Percentiles rank a stretch among this genome's conserved stretches.
Conservation (phyloP, 169 alveolate genomes). For the Eimeria tenella region DNA sequence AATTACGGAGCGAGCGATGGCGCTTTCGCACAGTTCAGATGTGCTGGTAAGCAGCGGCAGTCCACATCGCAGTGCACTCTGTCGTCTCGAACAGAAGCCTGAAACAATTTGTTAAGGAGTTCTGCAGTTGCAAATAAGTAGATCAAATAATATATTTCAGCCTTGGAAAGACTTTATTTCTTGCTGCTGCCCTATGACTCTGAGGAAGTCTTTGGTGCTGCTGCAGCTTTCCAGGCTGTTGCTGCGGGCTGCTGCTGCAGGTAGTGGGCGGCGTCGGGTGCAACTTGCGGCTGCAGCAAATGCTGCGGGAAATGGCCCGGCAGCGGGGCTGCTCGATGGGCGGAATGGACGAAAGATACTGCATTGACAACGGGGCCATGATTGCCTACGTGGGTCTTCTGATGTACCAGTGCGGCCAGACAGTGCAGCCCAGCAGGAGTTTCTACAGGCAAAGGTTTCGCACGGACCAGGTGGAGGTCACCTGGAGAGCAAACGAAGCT, state of each 20-base stretch:
- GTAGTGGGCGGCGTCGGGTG: slow-evolving; percentile 99
- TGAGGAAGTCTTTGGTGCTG: neutral
- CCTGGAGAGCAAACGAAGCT: slow-evolving; percentile 88
- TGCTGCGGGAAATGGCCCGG: slow-evolving; percentile 97
- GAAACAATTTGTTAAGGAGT: neutral
- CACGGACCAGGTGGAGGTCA: slow-evolving; percentile 95
- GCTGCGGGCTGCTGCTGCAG: slow-evolving; percentile 13
- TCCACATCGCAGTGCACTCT: neutral
- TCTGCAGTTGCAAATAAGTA: no score
- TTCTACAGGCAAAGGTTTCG: slow-evolving; percentile 94
- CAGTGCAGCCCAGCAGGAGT: slow-evolving; percentile 87
- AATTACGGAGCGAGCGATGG: slow-evolving; percentile 99
- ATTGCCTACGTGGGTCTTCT: slow-evolving; percentile 97
- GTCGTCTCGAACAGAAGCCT: no score
- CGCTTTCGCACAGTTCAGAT: slow-evolving; percentile 95
- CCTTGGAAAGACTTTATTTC: no score
- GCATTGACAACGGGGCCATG: slow-evolving; percentile 99
- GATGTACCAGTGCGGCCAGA: slow-evolving; percentile 85
- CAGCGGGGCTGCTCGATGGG: slow-evolving; percentile 97
- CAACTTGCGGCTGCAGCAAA: slow-evolving; percentile 96
- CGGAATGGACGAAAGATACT: slow-evolving; percentile 99
- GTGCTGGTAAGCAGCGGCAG: slow-evolving; percentile 86
- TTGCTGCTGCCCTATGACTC: neutral
- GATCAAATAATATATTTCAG: no score
- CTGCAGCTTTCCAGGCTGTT: no score